Percentiles rank a stretch among this genome's conserved stretches.
These are phyloP conservation scores for Zoysia matrella DNA, from an alignment of 202 grass and related monocot species.

Conservation along the genomic window DNA sequence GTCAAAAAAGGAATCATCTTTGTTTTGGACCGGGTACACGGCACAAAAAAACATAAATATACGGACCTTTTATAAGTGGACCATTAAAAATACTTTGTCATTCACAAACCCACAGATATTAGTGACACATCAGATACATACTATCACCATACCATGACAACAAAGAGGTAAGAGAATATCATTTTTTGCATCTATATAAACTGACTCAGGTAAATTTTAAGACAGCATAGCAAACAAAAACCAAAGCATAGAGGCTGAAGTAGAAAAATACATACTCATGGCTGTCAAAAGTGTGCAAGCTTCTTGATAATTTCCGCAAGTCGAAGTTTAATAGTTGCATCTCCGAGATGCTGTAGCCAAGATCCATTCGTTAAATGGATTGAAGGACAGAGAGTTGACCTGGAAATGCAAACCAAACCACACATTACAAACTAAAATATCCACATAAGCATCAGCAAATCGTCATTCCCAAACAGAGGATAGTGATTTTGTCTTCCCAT, in stretches of 20 bases:
- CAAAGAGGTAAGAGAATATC: not conserved
- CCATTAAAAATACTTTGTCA: not conserved
- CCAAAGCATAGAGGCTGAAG: not conserved
- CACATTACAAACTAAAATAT: conserved; percentile 30
- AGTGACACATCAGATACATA: not conserved
- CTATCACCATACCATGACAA: not conserved
- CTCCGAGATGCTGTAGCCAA: conserved; percentile 86
- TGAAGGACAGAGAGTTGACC: conserved; percentile 97
- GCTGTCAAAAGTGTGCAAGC: conserved; percentile 78
- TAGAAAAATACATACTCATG: conserved; percentile 63
- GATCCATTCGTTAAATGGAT: conserved; percentile 97
- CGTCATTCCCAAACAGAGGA: conserved; percentile 3
- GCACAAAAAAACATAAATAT: not conserved
- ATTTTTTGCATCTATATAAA: not conserved
- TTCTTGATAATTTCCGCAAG: conserved; percentile 71
- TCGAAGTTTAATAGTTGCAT: conserved; percentile 90
- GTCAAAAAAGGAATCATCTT: not conserved
- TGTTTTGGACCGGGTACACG: not conserved
- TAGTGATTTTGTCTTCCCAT: not conserved
- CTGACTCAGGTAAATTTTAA: not conserved
- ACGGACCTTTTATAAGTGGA: not conserved
- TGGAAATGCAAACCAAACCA: conserved; percentile 29
- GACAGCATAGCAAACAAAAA: not conserved
- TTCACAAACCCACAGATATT: not conserved
- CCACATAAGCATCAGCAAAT: not conserved